These are phyloP conservation scores for Kodamaea laetipori DNA, from an alignment of 805 yeast genomes.

Conservation along the genomic window DNA sequence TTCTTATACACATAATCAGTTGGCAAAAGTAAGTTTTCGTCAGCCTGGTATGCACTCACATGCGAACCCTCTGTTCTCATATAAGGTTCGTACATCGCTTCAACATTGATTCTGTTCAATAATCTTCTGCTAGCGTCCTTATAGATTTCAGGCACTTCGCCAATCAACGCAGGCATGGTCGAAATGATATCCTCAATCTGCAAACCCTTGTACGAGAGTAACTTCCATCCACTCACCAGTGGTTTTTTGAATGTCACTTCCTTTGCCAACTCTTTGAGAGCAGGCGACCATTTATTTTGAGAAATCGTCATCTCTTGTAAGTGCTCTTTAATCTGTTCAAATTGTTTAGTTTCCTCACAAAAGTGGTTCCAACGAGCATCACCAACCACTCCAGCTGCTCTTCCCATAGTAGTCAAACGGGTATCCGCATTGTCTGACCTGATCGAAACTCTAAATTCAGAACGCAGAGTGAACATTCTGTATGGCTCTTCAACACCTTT, in stretches of 20 bases:
- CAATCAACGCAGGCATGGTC: constrained; percentile 23
- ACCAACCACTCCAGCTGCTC: constrained; percentile 64
- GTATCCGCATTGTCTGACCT: constrained; percentile 94
- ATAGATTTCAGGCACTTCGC: constrained; percentile 30
- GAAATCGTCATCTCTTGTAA: constrained; percentile 50
- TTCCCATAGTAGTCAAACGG: constrained; percentile 73
- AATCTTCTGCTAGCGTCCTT: constrained; percentile 41
- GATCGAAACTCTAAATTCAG: constrained; percentile 88
- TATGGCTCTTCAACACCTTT: constrained; percentile 97
- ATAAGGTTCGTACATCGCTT: constrained; percentile 82
- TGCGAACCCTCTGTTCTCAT: constrained; percentile 72
- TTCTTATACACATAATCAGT: constrained; percentile 58
- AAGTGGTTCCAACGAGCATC: constrained; percentile 57
- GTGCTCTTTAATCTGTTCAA: constrained; percentile 46
- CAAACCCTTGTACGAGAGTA: constrained; percentile 58
- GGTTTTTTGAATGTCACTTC: constrained; percentile 44
- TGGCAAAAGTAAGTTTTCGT: constrained; percentile 78
- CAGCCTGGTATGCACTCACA: constrained; percentile 77
- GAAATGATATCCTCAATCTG: constrained; percentile 33
- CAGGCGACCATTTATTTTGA: constrained; percentile 63
- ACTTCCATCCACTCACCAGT: constrained; percentile 62
- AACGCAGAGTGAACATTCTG: constrained; percentile 95
- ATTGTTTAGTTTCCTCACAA: constrained; percentile 44
- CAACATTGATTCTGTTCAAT: constrained; percentile 65
- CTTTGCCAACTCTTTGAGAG: constrained; percentile 47